phyloP scores from a whole-genome alignment of 371 early-diverging fungal species.

The Mucor sp. region DNA sequence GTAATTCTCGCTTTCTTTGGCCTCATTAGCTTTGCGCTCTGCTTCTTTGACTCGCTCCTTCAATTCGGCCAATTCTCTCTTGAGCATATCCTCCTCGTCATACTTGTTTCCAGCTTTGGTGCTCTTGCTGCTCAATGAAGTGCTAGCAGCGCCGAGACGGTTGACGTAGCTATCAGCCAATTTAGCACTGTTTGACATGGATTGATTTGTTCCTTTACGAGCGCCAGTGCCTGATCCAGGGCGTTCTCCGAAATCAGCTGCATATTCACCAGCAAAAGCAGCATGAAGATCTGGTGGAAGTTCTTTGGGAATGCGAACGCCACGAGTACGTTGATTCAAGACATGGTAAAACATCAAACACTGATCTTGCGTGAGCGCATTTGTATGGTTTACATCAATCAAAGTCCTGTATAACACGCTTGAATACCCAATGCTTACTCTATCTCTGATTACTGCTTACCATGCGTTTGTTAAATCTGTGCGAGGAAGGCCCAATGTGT shows the following conservation, averaged over 20 bases:
- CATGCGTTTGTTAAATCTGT: conserved; percentile 64
- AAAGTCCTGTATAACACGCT: conserved; percentile 40
- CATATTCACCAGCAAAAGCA: conserved; percentile 58
- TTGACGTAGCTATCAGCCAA: conserved; percentile 56
- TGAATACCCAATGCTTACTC: not conserved
- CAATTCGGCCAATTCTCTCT: conserved; percentile 45
- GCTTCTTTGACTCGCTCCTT: conserved; percentile 47
- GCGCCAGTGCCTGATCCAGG: conserved; percentile 53
- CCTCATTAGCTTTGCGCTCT: conserved; percentile 30
- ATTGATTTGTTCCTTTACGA: conserved; percentile 46
- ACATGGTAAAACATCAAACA: conserved; percentile 65
- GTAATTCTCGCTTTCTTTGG: conserved; percentile 27
- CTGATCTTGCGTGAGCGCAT: conserved; percentile 66
- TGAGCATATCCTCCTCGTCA: conserved; percentile 53
- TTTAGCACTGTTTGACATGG: conserved; percentile 53
- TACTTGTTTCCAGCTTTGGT: conserved; percentile 36
- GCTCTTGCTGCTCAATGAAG: conserved; percentile 44
- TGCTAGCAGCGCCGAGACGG: conserved; percentile 53
- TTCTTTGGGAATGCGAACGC: conserved; percentile 43
- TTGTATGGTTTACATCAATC: conserved; percentile 65
- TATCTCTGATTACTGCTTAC: conserved; percentile 23
- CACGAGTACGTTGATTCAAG: conserved; percentile 58
- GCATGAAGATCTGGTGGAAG: conserved; percentile 53
- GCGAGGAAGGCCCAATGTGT: conserved; percentile 58
- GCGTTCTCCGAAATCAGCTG: conserved; percentile 53